Evolutionary conservation across 139 green algal genomes (phyloP).

Genomic region (Volvox africanus): DNA sequence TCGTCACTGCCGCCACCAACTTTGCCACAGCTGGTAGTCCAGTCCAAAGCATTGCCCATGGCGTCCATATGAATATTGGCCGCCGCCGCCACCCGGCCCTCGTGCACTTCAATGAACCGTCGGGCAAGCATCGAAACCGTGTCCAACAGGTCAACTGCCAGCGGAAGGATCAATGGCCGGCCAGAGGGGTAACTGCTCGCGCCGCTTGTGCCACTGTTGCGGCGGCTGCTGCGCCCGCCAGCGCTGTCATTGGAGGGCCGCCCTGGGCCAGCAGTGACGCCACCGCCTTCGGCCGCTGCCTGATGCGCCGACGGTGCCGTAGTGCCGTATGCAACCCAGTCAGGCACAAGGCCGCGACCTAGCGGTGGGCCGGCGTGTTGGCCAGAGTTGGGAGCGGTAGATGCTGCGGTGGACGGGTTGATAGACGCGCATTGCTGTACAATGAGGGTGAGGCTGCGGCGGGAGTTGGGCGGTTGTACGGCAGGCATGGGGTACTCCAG

Average conservation of each 20-base stretch:
- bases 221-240: neutral
- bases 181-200: neutral
- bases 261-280: neutral
- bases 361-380: neutral
- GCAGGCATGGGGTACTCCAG: constrained; percentile 10
- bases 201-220: neutral
- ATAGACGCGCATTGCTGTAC: neutral
- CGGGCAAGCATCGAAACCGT: neutral
- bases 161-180: constrained; percentile 12
- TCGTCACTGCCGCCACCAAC: neutral
- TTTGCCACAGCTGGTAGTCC: neutral
- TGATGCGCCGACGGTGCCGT: neutral
- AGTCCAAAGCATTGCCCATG: neutral
- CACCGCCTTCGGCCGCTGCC: neutral
- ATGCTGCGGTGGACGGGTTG: neutral
- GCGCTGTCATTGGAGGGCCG: neutral
- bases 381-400: neutral
- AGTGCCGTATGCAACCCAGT: neutral
- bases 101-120: constrained; percentile 39
- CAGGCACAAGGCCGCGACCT: neutral
- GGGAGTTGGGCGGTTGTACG: neutral
- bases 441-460: constrained; percentile 16
- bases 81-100: constrained; percentile 24
- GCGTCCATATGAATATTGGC: constrained; percentile 2
- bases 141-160: constrained; percentile 33